Conservation (phyloP, 169 alveolate genomes). For the Besnoitia besnoiti region DNA sequence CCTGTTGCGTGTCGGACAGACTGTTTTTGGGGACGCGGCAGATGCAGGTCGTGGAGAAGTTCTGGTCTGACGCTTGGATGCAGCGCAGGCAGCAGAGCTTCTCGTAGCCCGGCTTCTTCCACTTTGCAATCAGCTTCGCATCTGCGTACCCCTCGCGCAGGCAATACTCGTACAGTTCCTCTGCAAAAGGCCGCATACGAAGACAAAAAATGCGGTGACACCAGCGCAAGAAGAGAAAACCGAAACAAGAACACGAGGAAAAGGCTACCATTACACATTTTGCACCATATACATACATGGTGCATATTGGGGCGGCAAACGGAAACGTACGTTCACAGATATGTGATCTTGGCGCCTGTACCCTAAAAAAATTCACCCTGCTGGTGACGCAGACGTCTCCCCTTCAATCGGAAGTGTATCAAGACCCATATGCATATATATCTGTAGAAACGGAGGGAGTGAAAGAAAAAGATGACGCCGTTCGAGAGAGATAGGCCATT, state of each 20-base stretch:
- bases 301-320: neutral
- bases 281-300: neutral
- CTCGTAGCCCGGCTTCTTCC: slow-evolving; percentile 99
- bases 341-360: too few relatives aligned
- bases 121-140: slow-evolving; percentile 96
- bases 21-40: slow-evolving; percentile 98
- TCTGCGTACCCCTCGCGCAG: slow-evolving; percentile 96
- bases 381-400: too few relatives aligned
- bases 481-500: too few relatives aligned
- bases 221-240: neutral
- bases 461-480: neutral
- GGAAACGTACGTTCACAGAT: neutral
- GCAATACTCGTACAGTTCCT: slow-evolving; percentile 97
- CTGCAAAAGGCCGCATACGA: slow-evolving; percentile 42
- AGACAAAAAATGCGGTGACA: neutral
- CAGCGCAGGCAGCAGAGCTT: slow-evolving; percentile 94
- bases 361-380: too few relatives aligned
- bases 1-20: slow-evolving; percentile 84
- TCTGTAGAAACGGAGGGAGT: neutral
- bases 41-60: slow-evolving; percentile 96
- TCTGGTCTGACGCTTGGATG: slow-evolving; percentile 85
- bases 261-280: too few relatives aligned
- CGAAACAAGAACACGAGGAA: neutral
- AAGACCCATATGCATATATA: neutral
- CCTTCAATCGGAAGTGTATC: too few relatives aligned